Conservation (phyloP, 495 filamentous ascomycete species). For the Podospora australis region DNA sequence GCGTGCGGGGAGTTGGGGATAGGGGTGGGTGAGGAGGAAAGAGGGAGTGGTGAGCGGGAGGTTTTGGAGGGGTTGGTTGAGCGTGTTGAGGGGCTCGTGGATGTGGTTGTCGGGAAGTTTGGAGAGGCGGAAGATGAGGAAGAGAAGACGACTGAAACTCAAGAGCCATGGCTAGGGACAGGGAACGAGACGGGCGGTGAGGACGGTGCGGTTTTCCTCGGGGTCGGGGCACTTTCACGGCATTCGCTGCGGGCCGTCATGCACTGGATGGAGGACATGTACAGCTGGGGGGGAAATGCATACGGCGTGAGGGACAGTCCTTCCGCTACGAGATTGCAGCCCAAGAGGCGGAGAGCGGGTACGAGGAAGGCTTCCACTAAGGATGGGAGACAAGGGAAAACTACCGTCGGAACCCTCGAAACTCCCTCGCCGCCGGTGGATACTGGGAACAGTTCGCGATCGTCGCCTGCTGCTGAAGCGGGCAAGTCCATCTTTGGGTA, state of each 20-base stretch:
- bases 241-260: slow-evolving; percentile 59
- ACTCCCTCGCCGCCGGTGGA: background rate
- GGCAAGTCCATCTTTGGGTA: slow-evolving; percentile 38
- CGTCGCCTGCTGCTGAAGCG: slow-evolving; percentile 7
- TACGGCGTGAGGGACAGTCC: slow-evolving; percentile 79
- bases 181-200: slow-evolving; percentile 32
- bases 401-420: background rate
- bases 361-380: background rate
- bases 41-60: slow-evolving; percentile 84
- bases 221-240: slow-evolving; percentile 60
- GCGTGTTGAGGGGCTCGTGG: slow-evolving; percentile 62
- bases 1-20: slow-evolving; percentile 86
- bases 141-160: too few relatives aligned
- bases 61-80: slow-evolving; percentile 80
- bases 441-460: background rate
- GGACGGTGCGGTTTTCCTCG: slow-evolving; percentile 81
- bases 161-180: slow-evolving; percentile 1
- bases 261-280: slow-evolving; percentile 79
- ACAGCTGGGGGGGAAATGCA: slow-evolving; percentile 65
- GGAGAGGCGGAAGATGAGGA: slow-evolving; percentile 42
- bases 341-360: slow-evolving; percentile 2
- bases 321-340: slow-evolving; percentile 12
- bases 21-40: slow-evolving; percentile 89
- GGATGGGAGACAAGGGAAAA: background rate
- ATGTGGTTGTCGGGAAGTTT: slow-evolving; percentile 81